phyloP scores from a whole-genome alignment of 192 early-diverging fungal genomes.

The Paraglomus occultum region DNA sequence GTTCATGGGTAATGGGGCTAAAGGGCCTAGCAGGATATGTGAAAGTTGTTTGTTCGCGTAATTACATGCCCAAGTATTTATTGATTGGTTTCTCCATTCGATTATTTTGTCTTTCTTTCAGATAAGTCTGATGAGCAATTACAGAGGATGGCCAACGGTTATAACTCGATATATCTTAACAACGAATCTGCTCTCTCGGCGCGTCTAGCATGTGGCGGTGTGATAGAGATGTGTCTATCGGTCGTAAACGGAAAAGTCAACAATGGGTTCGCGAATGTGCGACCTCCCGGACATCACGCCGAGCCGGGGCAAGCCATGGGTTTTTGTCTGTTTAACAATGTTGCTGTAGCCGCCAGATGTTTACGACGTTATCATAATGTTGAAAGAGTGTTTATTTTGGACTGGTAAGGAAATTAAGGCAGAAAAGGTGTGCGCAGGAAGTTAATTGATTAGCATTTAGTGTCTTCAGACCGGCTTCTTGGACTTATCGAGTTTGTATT shows the following conservation, averaged over 20 bases:
- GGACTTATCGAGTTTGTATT: too few species aligned
- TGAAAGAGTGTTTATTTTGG: conserved; percentile 74
- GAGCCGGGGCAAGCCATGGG: conserved; percentile 74
- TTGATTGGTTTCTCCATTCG: background rate
- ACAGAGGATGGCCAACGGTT: conserved; percentile 39
- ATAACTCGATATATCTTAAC: conserved; percentile 73
- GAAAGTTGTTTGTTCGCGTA: too few species aligned
- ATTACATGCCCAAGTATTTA: background rate
- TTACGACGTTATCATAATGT: conserved; percentile 48
- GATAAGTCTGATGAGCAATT: conserved; percentile 48
- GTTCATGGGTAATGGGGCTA: background rate
- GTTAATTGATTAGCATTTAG: background rate
- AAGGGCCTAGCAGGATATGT: too few species aligned
- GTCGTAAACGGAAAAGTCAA: conserved; percentile 61
- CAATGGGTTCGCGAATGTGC: conserved; percentile 84
- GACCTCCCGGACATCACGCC: conserved; percentile 95
- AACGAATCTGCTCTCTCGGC: conserved; percentile 61
- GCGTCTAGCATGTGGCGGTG: conserved; percentile 70
- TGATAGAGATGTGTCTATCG: conserved; percentile 68
- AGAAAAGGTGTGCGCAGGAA: background rate
- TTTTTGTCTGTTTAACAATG: conserved; percentile 89
- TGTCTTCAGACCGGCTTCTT: background rate
- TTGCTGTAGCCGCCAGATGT: conserved; percentile 76
- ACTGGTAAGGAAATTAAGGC: conserved; percentile 58
- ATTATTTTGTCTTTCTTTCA: conserved; percentile 20